A percentile compares a stretch with the other conserved stretches of the same genome.
Conservation (phyloP, 2,329 filamentous ascomycete genomes). For the Aureobasidium sp. region DNA sequence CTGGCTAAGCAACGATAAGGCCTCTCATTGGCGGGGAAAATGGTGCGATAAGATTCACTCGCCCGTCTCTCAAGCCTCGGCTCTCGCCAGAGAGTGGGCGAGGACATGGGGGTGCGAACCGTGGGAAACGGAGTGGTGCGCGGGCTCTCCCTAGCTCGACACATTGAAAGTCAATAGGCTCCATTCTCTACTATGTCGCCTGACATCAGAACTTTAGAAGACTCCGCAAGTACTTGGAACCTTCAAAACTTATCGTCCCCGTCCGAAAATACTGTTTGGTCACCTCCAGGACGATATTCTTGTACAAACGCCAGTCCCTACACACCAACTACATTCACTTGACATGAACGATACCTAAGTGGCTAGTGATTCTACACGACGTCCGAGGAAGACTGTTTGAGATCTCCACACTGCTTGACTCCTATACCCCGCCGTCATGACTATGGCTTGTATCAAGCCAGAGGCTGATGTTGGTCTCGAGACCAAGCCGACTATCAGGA, state of each 20-base stretch:
- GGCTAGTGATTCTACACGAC: not conserved
- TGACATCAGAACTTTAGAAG: not conserved
- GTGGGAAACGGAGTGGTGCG: too few species aligned
- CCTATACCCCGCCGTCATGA: not conserved
- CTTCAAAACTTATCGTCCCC: not conserved
- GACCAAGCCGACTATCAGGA: constrained; percentile 25
- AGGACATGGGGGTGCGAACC: too few species aligned
- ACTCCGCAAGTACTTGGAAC: not conserved
- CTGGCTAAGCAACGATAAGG: not conserved
- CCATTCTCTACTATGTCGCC: not conserved
- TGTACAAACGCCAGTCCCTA: not conserved
- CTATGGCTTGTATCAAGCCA: not conserved
- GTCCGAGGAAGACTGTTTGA: not conserved
- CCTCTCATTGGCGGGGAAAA: too few species aligned
- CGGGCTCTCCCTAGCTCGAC: constrained; percentile 7
- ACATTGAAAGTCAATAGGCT: not conserved
- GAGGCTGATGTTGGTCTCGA: not conserved
- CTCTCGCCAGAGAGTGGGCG: too few species aligned
- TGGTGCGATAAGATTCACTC: too few species aligned
- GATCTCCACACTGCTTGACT: not conserved
- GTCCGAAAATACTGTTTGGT: not conserved
- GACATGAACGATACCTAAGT: not conserved
- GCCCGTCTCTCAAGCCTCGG: too few species aligned
- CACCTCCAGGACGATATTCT: not conserved
- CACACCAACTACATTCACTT: not conserved